Percentiles rank a stretch among this genome's conserved stretches.
phyloP scores from a whole-genome alignment of 1,284 basidiomycete genomes.

The Marasmius tenuissimus region DNA sequence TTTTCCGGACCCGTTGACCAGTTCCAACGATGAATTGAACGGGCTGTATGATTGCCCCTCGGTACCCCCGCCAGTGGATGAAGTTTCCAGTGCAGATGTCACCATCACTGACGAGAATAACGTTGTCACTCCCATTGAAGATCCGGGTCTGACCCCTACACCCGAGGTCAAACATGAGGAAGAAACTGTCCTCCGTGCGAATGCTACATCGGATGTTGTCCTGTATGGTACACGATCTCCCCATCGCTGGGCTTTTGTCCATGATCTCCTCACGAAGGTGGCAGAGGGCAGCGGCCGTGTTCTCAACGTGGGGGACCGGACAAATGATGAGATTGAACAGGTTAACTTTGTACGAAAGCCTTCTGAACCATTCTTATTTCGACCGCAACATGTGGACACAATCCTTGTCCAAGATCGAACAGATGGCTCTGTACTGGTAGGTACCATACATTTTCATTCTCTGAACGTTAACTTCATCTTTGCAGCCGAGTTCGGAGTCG shows the following conservation, averaged over 20 bases:
- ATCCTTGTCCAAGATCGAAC: conserved; percentile 60
- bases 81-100: conserved; percentile 18
- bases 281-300: background rate
- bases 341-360: background rate
- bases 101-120: conserved; percentile 14
- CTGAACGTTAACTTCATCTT: conserved; percentile 43
- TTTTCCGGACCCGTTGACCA: conserved; percentile 75
- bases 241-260: background rate
- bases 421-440: conserved; percentile 39
- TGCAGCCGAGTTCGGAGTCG: conserved; percentile 41
- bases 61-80: conserved; percentile 15
- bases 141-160: background rate
- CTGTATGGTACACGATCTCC: background rate
- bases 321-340: background rate
- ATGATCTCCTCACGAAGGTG: background rate
- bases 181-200: background rate
- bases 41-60: conserved; percentile 51
- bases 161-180: background rate
- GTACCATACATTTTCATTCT: conserved; percentile 32
- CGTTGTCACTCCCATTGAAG: conserved; percentile 2
- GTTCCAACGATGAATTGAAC: conserved; percentile 57
- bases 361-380: background rate
- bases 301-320: background rate
- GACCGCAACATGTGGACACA: conserved; percentile 18
- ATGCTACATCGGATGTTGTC: background rate